Conservation (phyloP, 192 early-diverging fungal species). For the Phlyctochytrium bullatum region DNA sequence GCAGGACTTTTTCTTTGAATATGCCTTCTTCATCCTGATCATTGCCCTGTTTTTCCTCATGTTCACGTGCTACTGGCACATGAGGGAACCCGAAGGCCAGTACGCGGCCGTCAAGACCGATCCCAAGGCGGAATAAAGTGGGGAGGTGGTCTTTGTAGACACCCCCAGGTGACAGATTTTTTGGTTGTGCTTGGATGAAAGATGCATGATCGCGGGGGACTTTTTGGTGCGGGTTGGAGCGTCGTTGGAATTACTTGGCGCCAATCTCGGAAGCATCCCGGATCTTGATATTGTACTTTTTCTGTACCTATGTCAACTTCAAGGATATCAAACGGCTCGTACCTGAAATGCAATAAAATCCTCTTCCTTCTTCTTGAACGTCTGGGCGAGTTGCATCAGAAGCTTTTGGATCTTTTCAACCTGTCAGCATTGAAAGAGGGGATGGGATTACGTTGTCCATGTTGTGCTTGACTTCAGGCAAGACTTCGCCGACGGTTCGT, state of each 20-base stretch:
- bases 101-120: not conserved
- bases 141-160: too few species aligned
- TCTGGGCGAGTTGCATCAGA: constrained; percentile 70
- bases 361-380: constrained; percentile 87
- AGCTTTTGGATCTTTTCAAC: constrained; percentile 66
- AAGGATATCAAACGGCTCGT: too few species aligned
- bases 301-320: too few species aligned
- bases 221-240: too few species aligned
- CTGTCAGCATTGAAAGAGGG: not conserved
- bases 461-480: constrained; percentile 85
- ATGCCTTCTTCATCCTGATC: not conserved
- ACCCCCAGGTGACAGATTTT: too few species aligned
- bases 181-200: too few species aligned
- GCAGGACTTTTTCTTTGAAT: not conserved
- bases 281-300: constrained; percentile 85
- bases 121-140: not conserved
- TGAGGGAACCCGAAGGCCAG: not conserved
- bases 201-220: too few species aligned
- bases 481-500: constrained; percentile 85
- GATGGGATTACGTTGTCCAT: constrained; percentile 66
- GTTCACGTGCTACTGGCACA: not conserved
- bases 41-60: not conserved
- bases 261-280: too few species aligned
- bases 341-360: constrained; percentile 73
- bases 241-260: too few species aligned